Percentiles rank a stretch among this genome's conserved stretches.
These are phyloP conservation scores for Phytophthora cryptogea DNA, from an alignment of 352 stramenopile genomes.

Conservation along the genomic window DNA sequence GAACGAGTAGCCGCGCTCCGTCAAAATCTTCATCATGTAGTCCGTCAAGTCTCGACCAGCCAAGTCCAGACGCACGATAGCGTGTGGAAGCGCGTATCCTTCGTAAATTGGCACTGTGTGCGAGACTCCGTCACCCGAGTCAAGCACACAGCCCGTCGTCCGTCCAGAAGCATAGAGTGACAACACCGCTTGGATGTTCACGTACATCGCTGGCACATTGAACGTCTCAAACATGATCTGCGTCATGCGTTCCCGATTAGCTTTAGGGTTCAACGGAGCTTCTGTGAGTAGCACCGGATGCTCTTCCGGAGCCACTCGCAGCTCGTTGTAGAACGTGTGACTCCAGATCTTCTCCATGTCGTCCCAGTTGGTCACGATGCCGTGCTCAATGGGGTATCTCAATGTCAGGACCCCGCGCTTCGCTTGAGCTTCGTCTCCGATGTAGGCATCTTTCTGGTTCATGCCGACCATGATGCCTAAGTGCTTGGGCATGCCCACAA, in stretches of 20 bases:
- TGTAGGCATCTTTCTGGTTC: constrained; percentile 95
- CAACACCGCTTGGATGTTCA: constrained; percentile 94
- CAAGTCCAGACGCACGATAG: constrained; percentile 94
- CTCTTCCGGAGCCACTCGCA: constrained; percentile 94
- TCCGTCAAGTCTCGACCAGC: constrained; percentile 94
- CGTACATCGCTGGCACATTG: constrained; percentile 93
- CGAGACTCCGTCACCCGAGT: constrained; percentile 93
- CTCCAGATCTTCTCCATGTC: constrained; percentile 99
- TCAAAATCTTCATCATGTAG: constrained; percentile 97
- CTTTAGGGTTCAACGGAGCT: constrained; percentile 93
- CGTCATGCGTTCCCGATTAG: constrained; percentile 92
- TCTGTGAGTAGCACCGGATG: constrained; percentile 96
- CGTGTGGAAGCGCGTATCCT: constrained; percentile 94
- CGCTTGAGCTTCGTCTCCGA: constrained; percentile 93
- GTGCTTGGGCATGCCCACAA: constrained; percentile 96
- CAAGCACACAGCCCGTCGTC: constrained; percentile 95
- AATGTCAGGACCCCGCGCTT: constrained; percentile 94
- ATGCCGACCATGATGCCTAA: constrained; percentile 98
- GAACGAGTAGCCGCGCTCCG: constrained; percentile 94
- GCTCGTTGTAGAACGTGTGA: constrained; percentile 99
- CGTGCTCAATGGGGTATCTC: constrained; percentile 99
- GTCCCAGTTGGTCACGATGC: constrained; percentile 99
- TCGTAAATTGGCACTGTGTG: constrained; percentile 98
- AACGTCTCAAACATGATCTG: constrained; percentile 99
- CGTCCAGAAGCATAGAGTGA: constrained; percentile 95